Percentiles rank a stretch among this genome's conserved stretches.
Conservation (phyloP, 768 basidiomycete species). For the Peribolospora baueri region DNA sequence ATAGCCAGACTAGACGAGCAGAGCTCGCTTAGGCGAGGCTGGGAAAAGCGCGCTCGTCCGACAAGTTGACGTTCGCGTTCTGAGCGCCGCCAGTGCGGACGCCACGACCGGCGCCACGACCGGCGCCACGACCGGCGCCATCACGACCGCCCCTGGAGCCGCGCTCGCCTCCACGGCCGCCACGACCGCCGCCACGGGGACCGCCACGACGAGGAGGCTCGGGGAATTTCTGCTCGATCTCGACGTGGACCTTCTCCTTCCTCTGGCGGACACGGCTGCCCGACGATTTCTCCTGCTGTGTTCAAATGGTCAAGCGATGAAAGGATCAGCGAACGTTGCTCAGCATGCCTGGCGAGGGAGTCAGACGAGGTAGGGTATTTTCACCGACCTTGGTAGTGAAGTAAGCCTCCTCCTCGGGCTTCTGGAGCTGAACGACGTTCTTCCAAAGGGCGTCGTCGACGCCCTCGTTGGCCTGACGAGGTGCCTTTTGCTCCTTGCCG, state of each 20-base stretch:
- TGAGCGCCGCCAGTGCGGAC: conserved; percentile 3
- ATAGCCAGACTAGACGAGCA: too few relatives aligned
- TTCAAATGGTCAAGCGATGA: conserved; percentile 2
- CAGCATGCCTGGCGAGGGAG: neutral
- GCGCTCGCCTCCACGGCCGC: conserved; percentile 22
- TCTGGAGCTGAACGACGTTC: conserved; percentile 27
- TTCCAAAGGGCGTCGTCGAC: conserved; percentile 27
- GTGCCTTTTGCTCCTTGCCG: conserved; percentile 12
- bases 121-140: conserved; percentile 12
- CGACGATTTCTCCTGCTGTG: conserved; percentile 33
- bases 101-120: conserved; percentile 8
- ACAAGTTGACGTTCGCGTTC: conserved; percentile 9
- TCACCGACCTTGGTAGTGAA: conserved; percentile 64
- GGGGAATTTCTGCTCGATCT: conserved; percentile 74
- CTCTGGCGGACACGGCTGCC: conserved; percentile 45
- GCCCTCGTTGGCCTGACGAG: conserved; percentile 57
- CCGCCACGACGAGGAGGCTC: conserved; percentile 33
- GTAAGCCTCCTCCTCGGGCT: conserved; percentile 43
- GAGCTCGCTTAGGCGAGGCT: conserved; percentile 11
- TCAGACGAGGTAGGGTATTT: neutral
- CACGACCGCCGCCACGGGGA: conserved; percentile 32
- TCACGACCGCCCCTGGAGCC: conserved; percentile 28
- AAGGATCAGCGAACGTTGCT: neutral
- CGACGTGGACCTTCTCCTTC: conserved; percentile 73
- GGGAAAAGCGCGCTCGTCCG: conserved; percentile 15